Evolutionary conservation across 208 protist genomes (phyloP), one percentile per base, ranked within the genome.

Genomic region (Trypanosomatidae sp.): DNA sequence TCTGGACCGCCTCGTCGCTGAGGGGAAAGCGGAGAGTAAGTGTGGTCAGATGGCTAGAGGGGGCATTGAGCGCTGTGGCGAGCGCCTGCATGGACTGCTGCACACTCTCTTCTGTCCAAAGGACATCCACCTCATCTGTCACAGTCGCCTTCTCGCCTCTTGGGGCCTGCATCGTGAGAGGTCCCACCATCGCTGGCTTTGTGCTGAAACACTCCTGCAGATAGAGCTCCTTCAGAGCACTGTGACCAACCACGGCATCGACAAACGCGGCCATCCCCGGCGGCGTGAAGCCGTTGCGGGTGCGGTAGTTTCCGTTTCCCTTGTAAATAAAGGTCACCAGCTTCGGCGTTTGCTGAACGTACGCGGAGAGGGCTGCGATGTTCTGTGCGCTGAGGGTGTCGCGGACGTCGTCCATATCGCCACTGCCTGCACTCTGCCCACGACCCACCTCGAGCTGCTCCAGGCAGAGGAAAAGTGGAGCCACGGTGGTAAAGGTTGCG

Each of bases 21-120:
- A 93, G 74, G 0, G 88, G 85, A 56, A 93, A 88, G 67, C 83
- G 83, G 28, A 93, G 65, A 3, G 84, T 74, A 0, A 93, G 74
- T n/a, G 80, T 90, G 30, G 64, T 66, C 1, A 93, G 73, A 36
- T 69, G 43, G 5, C 82, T 76, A 8, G 67, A 79, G 39, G 78
- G 17, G 5, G 74, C 59, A 55, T 25, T 76, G 33, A 93, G 66
- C 4, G 83, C 73, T 12, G 25, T 73, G 17, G 83, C 49, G 17
- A 87, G 83, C 15, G 62, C 58, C 49, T 76, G 68, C 39, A 93
- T 74, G 0, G 88, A 79, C 36, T 62, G 52, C 25, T 79, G 60
- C 19, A 87, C 49, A 9, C 66, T 62, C 44, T 85, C 53, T 49
- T 62, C 6, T 41, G 66, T 53, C 76, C 76, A 80, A 33, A 65